These are phyloP conservation scores for Phaeotremella skinneri DNA, from an alignment of 768 basidiomycete species.

Conservation along the genomic window DNA sequence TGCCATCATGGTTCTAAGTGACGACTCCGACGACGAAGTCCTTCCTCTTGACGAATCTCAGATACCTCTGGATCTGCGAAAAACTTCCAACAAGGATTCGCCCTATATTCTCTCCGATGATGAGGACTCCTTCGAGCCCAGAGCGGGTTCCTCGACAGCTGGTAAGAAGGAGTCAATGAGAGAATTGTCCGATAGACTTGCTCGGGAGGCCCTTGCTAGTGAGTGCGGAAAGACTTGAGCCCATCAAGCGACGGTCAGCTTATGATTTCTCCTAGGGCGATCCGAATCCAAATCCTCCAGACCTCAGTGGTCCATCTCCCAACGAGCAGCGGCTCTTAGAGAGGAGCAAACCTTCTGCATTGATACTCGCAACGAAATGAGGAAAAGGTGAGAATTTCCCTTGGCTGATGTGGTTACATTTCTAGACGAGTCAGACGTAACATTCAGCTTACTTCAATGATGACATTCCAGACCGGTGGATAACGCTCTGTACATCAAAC, in stretches of 20 bases:
- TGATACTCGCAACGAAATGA: background rate
- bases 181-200: background rate
- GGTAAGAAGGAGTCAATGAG: background rate
- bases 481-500: background rate
- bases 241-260: too few species aligned
- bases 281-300: background rate
- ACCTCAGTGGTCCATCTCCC: background rate
- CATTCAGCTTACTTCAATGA: too few species aligned
- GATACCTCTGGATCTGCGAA: conserved; percentile 22
- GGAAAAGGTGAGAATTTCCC: background rate
- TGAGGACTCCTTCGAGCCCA: conserved; percentile 7
- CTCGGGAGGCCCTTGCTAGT: background rate
- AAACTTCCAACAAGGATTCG: conserved; percentile 24
- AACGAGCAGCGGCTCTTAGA: background rate
- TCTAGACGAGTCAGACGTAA: too few species aligned
- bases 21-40: conserved; percentile 24
- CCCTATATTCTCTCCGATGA: conserved; percentile 25
- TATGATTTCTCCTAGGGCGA: too few species aligned
- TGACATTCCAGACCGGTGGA: background rate
- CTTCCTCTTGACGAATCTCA: conserved; percentile 11
- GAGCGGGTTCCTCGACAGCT: background rate
- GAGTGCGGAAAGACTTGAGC: too few species aligned
- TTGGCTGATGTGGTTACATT: too few species aligned
- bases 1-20: conserved; percentile 4
- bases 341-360: background rate